Base-by-base conservation (phyloP, 2,329 filamentous ascomycete genomes). In the Fusarium sp. region DNA sequence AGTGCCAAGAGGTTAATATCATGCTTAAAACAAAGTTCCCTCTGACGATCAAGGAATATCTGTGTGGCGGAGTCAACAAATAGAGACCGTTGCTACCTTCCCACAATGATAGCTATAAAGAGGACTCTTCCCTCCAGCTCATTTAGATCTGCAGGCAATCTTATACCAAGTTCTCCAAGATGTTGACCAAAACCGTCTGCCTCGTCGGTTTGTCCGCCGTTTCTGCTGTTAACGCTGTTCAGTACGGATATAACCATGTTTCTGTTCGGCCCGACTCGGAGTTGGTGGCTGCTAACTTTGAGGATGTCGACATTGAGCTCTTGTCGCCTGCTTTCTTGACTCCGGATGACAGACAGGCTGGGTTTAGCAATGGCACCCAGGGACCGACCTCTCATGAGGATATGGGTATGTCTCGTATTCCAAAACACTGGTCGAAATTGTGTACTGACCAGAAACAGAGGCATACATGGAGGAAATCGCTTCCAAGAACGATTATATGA, bases 201-300 rank as follows among this genome's bases (percentile, higher is more conserved):
- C 43, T 70, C 3, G 0, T 70, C 0, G 39, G 68, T 23, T 26
- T 71, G 2, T 43, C 57, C 18, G 56, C 46, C 8, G 34, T 30
- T 2, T 71, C 68, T 12, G 45, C 30, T 4, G 68, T 48, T 2
- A 62, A 57, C 30, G 68, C 68, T 3, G 7, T 54, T 4, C 56
- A 69, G 16, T 71, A 71, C 28, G 68, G 68, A n/a, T 57, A 71
- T 28, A 71, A 71, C 5, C 53, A 71, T 4, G 68, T 62, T 12
- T 6, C 21, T 6, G 42, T 57, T 5, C 7, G 43, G 2, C 45
- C 69, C 12, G 68, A 71, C 8, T 57, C 31, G 12, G 21, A 26
- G 2, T 5, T 64, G 11, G 19, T 72, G 2, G 69, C 69, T 3
- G 69, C 69, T 6, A 70, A 72, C 25, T 71, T 71, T 18, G 52